Conservation (phyloP, 163 green algal genomes). For the Chloromonas sp. region DNA sequence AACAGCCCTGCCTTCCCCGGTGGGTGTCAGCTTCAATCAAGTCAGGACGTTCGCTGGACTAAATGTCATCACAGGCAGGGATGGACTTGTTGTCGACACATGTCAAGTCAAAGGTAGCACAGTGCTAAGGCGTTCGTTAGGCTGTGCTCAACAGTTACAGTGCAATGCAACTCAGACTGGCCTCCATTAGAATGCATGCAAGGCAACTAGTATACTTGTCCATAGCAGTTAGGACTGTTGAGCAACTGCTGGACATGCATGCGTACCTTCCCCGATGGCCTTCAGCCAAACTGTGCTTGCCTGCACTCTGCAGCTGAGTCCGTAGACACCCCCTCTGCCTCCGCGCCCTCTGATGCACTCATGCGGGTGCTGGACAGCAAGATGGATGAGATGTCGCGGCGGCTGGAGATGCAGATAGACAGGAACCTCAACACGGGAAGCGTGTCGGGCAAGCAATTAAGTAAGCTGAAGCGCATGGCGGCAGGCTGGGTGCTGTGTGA, state of each 20-base stretch:
- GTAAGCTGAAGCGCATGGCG: no score
- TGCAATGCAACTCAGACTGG: no score
- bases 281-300: background rate
- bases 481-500: no score
- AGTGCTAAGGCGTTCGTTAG: no score
- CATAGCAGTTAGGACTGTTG: background rate
- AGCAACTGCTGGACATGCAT: background rate
- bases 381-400: slow-evolving; percentile 22
- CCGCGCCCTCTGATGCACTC: background rate
- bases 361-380: slow-evolving; percentile 18
- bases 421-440: background rate
- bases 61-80: no score
- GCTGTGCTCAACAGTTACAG: no score
- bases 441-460: no score
- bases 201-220: no score
- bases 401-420: slow-evolving; percentile 22
- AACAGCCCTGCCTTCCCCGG: background rate
- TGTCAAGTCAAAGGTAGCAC: no score
- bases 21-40: background rate
- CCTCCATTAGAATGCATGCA: no score
- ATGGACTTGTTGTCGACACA: no score
- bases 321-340: background rate
- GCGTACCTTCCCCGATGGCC: background rate
- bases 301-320: background rate
- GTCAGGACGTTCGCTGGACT: no score